Base-by-base conservation (phyloP, 1,139 yeast species). In the Torulaspora pretoriensis region DNA sequence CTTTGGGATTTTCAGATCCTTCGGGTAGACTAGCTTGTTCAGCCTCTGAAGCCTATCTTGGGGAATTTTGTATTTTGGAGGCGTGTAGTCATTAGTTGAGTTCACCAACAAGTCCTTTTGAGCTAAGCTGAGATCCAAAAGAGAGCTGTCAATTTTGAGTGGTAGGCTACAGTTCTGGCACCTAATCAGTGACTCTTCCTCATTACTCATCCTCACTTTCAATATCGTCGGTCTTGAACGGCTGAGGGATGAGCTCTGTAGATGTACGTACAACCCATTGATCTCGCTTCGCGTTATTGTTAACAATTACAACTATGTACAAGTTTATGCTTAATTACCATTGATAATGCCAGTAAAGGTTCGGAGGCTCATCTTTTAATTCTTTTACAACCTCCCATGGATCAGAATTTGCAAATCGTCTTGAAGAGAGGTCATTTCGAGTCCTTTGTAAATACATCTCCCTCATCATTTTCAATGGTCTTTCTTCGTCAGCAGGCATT, bases 121-220 rank as follows among this genome's bases (percentile, higher is more conserved):
- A 0, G 82, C 78, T 29, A 69, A 63, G 45, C 78, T 74, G 32
- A 81, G 61, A 32, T 74, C 77, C 31, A 70, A 60, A 26, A 81
- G 54, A 0, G 85, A 77, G 24, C 72, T 72, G 55, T 80, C 84
- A 10, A 81, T 67, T 19, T 69, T 66, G 40, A 81, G 55, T 2
- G 87, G 84, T 27, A 80, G 65, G 42, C 78, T 73, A 58, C 89
- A 81, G 47, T 78, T 68, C 56, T 80, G 83, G 59, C 89, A 81
- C 45, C 64, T 64, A 12, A 44, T 32, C 8, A 23, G 23, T 19
- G 34, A 23, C 6, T 47, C 47, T n/a, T 41, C 44, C 31, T 14
- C 33, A 36, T 32, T 35, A 31, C 42, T 44, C 50, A 47, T 44
- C 28, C 8, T 27, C 24, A 26, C 30, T 10, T 16, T 16, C 30